Evolutionary conservation across 2,329 filamentous ascomycete species (phyloP).

Genomic region (Penicillium sp.): DNA sequence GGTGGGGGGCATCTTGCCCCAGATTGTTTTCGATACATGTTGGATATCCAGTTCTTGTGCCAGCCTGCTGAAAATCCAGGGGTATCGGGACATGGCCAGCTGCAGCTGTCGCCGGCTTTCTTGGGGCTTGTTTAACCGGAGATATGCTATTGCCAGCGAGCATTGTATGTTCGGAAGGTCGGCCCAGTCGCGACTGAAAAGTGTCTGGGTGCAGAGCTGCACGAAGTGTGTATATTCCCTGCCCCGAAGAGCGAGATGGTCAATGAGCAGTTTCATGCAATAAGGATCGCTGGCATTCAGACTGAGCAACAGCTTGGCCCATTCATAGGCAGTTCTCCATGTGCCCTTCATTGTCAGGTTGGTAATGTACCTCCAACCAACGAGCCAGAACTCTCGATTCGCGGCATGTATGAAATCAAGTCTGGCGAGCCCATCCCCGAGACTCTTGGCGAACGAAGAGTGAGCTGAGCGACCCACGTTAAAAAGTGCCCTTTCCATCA

Average conservation of each 20-base stretch:
- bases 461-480: conserved; percentile 86
- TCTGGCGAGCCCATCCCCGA: conserved; percentile 73
- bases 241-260: conserved; percentile 78
- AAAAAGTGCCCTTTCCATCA: conserved; percentile 87
- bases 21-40: conserved; percentile 70
- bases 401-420: conserved; percentile 77
- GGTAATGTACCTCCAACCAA: conserved; percentile 81
- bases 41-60: conserved; percentile 78
- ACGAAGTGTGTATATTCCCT: conserved; percentile 73
- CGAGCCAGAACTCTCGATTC: conserved; percentile 90
- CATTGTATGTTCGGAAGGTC: conserved; percentile 68
- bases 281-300: conserved; percentile 78
- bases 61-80: conserved; percentile 79
- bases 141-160: conserved; percentile 70
- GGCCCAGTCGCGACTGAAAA: conserved; percentile 51
- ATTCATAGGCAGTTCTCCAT: conserved; percentile 88
- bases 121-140: conserved; percentile 63
- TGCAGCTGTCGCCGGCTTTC: conserved; percentile 63
- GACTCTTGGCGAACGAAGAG: conserved; percentile 71
- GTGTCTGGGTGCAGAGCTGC: conserved; percentile 57
- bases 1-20: conserved; percentile 69
- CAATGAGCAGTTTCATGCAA: conserved; percentile 72
- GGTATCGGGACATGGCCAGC: conserved; percentile 66
- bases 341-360: conserved; percentile 88
- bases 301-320: conserved; percentile 78